Percentiles rank a stretch among this genome's conserved stretches.
These are phyloP conservation scores for Schizophyllum amplum DNA, from an alignment of 1,284 basidiomycete species.

Conservation along the genomic window DNA sequence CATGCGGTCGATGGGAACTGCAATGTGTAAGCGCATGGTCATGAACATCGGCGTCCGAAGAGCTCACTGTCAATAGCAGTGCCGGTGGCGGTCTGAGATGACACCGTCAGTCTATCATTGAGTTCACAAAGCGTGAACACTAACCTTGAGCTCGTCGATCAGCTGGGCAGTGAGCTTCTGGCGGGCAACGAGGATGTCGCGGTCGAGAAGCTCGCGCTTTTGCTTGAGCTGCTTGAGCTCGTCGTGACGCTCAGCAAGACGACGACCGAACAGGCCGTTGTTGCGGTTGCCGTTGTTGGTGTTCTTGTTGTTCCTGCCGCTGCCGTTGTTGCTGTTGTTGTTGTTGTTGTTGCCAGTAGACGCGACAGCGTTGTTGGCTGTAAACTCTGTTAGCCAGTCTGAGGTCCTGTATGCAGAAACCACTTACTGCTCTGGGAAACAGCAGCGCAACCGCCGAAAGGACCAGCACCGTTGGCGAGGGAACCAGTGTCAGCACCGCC, in stretches of 20 bases:
- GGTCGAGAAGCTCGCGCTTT: neutral
- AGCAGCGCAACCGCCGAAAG: conserved; percentile 17
- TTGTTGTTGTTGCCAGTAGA: neutral
- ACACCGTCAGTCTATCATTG: neutral
- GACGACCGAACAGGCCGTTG: neutral
- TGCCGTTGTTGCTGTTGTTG: neutral
- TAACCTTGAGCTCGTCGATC: conserved; percentile 15
- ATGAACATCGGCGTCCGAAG: neutral
- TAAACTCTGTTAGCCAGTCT: neutral
- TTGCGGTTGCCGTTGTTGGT: conserved; percentile 2
- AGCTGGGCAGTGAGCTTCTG: conserved; percentile 15
- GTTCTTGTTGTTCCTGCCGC: neutral
- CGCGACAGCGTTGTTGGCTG: conserved; percentile 3
- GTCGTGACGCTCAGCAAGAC: neutral
- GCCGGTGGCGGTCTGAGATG: conserved; percentile 17
- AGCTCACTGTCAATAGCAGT: conserved; percentile 15
- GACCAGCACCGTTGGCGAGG: conserved; percentile 16
- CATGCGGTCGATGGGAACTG: conserved; percentile 16
- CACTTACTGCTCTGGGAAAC: conserved; percentile 11
- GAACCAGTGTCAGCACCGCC: conserved; percentile 13
- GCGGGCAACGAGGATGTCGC: conserved; percentile 9
- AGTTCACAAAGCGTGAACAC: neutral
- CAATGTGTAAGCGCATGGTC: neutral
- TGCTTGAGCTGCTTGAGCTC: neutral
- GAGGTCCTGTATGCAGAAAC: neutral